phyloP scores from a whole-genome alignment of 192 early-diverging fungal species.

The Umbelopsis sp. region DNA sequence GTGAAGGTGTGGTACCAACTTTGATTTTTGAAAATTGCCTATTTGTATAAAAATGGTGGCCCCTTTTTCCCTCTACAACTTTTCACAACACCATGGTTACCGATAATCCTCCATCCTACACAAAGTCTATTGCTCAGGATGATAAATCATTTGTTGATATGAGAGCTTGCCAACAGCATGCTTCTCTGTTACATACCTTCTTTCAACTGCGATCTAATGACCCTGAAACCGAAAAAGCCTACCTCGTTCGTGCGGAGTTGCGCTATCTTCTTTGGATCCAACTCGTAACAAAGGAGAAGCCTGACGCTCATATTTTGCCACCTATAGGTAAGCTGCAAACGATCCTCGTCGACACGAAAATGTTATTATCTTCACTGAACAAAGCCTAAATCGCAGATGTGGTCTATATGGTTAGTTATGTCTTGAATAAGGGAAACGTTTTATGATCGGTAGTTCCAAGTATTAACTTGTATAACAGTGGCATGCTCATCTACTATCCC shows the following conservation, averaged over 20 bases:
- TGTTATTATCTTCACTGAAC: neutral
- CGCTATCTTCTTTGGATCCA: conserved; percentile 11
- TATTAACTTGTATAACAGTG: neutral
- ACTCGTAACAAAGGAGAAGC: neutral
- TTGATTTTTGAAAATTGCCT: too few species aligned
- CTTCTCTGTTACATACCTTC: neutral
- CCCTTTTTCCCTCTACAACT: neutral
- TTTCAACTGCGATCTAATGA: neutral
- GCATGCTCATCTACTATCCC: conserved; percentile 24
- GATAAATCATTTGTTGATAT: neutral
- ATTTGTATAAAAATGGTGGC: too few species aligned
- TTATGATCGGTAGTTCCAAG: neutral
- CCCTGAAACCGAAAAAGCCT: neutral
- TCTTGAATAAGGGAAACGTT: neutral
- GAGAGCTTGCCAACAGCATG: neutral
- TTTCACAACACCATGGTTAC: neutral
- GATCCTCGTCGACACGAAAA: neutral
- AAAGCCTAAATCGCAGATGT: neutral
- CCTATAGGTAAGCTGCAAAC: conserved; percentile 3
- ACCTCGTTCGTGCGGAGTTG: conserved; percentile 21
- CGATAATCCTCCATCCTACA: neutral
- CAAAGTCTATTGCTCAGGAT: neutral
- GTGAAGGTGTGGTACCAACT: too few species aligned
- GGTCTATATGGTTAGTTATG: conserved; percentile 6
- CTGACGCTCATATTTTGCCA: neutral